Conservation (phyloP, 768 basidiomycete species). For the Phaeolepiota aurea region DNA sequence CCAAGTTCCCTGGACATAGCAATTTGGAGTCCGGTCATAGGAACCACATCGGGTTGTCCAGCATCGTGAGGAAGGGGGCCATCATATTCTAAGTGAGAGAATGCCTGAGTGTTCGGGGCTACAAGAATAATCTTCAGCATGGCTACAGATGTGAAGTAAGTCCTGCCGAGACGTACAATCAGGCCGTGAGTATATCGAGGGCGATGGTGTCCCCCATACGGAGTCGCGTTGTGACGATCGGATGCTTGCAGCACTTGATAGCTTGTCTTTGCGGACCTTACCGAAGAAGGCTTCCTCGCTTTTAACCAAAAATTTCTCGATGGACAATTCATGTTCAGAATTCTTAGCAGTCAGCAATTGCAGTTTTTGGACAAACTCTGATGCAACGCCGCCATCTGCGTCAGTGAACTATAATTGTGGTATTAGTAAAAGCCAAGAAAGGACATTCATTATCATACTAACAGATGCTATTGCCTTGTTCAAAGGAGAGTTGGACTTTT, state of each 20-base stretch:
- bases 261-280: conserved; percentile 81
- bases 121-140: conserved; percentile 3
- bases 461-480: conserved; percentile 92
- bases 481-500: conserved; percentile 82
- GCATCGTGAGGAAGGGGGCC: conserved; percentile 37
- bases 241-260: conserved; percentile 74
- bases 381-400: conserved; percentile 85
- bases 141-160: conserved; percentile 4
- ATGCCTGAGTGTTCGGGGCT: conserved; percentile 48
- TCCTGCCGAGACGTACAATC: conserved; percentile 57
- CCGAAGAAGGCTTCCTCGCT: conserved; percentile 93
- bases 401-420: conserved; percentile 71
- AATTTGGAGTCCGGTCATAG: conserved; percentile 83
- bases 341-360: conserved; percentile 75
- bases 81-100: conserved; percentile 34
- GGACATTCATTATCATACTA: conserved; percentile 13
- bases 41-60: conserved; percentile 48
- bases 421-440: conserved; percentile 1
- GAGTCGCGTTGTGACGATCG: conserved; percentile 77
- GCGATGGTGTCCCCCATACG: conserved; percentile 65
- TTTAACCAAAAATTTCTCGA: conserved; percentile 85
- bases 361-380: conserved; percentile 82
- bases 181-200: conserved; percentile 64
- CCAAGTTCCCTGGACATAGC: conserved; percentile 70
- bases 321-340: conserved; percentile 85